A percentile compares a stretch with the other conserved stretches of the same genome.
These are phyloP conservation scores for Discostella pseudostelligera DNA, from an alignment of 108 stramenopile genomes.

Conservation along the genomic window DNA sequence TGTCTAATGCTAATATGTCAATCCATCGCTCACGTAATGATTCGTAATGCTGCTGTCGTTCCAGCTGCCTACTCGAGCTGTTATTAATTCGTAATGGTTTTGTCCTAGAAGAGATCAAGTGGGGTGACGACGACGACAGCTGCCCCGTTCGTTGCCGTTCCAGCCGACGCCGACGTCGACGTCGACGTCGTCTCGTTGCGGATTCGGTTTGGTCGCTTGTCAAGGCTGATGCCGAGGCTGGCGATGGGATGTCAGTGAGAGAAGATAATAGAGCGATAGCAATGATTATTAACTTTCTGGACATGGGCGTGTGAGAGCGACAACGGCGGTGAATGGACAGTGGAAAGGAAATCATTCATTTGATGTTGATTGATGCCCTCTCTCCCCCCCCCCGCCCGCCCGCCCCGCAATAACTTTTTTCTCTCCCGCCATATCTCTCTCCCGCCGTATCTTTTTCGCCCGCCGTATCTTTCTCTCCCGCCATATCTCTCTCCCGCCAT, in stretches of 20 bases:
- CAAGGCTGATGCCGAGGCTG: background rate
- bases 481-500: too few relatives aligned
- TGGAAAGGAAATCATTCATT: too few relatives aligned
- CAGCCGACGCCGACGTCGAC: background rate
- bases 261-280: background rate
- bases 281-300: too few relatives aligned
- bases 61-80: background rate
- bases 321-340: too few relatives aligned
- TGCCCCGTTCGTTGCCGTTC: background rate
- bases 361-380: too few relatives aligned
- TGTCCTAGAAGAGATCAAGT: background rate
- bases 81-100: slow-evolving; percentile 13
- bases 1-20: slow-evolving; percentile 12
- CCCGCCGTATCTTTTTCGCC: too few relatives aligned
- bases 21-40: slow-evolving; percentile 33
- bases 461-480: too few relatives aligned
- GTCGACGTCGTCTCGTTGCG: background rate
- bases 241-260: background rate
- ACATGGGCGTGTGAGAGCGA: too few relatives aligned
- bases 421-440: too few relatives aligned
- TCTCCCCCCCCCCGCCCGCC: too few relatives aligned
- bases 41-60: background rate
- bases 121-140: background rate
- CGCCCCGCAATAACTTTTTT: too few relatives aligned
- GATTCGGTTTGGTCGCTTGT: background rate